Evolutionary conservation across 208 protist species (phyloP), one percentile per base, ranked within the genome.

Genomic region (Trichomonas gallinae): DNA sequence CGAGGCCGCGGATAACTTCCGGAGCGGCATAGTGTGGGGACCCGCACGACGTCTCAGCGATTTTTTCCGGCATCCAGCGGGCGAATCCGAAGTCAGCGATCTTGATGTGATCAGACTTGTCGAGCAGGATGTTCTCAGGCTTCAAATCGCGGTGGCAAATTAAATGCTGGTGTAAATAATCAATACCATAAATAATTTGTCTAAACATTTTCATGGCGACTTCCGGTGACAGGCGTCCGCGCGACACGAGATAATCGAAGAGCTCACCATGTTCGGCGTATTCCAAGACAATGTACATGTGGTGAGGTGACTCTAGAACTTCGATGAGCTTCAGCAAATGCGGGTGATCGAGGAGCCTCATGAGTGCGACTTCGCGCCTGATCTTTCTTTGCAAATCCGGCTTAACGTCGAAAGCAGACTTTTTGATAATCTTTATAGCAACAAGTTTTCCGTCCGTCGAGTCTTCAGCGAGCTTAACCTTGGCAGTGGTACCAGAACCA

Each of bases 51-150:
- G 96, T 97, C 58, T 97, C 96, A 26, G 72, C 72, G 26, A 83
- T 82, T 10, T 96, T 96, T 23, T 63, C 23, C 45, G 49, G 89
- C 96, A 63, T 96, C 51, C 44, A 96, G 31, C 96, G 11, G 10
- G 96, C 89, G 58, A 97, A 81, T 48, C 96, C 96, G 38, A 97
- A 97, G 96, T 97, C 96, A 26, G 96, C 96, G 17, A 97, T 91
- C 31, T 97, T 97, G 58, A 97, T 89, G 42, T 96, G 83, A 26
- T 89, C 83, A 13, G 17, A 46, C 46, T 89, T 40, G 26, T 89
- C 83, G 15, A 89, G 40, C 36, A 89, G 40, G 26, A 89, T 34
- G 38, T 89, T 89, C 40, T 89, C 83, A 31, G 83, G 83, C 40
- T 89, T 89, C 6, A 89, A 31, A 46, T 89, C 83, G 9, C 83